Evolutionary conservation across 163 green algal species (phyloP), one percentile per base, ranked within the genome.

Genomic region (Scenedesmus sp.): DNA sequence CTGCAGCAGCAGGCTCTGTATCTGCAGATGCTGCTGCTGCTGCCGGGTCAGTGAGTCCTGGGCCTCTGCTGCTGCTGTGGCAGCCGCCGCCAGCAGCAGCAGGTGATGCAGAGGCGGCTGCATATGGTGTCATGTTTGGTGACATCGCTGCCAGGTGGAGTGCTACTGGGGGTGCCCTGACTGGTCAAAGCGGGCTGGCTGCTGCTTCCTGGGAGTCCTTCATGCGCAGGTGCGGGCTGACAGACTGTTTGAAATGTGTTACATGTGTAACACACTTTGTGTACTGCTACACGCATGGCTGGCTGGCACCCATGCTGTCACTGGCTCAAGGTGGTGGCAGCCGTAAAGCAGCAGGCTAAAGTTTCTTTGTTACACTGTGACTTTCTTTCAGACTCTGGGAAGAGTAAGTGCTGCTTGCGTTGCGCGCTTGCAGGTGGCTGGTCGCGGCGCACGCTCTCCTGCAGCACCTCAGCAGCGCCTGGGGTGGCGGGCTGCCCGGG

Each of bases 51-150:
- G 10, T 23, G 4, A 87, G 46, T 52, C 26, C 57, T 3, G 87
- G 87, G 70, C 34, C 56, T 23, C 81, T 87, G 87, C 87, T 91
- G 70, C 87, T 91, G 87, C 76, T 91, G 76, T 91, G 87, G 87
- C 74, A 91, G 76, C 74, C 87, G 6, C n/a, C 12, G 57, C 23
- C 62, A 79, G 57, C 84, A 86, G 62, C 85, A 67, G 85, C 52
- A 81, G 84, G 3, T 8, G 84, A 4, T 23, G 62, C 13, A 20
- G 70, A 15, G 26, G 67, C 46, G 13, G 55, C 59, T 16, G 66
- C 54, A 4, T 91, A 87, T 82, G 57, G n/a, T 1, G 55, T 23
- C 4, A 55, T 77, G 74, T 91, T 91, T 77, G 23, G 6, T 62
- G 87, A 91, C 8, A 62, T 91, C 12, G 66, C 23, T 3, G 59